A percentile compares a stretch with the other conserved stretches of the same genome.
Evolutionary conservation across 768 basidiomycete genomes (phyloP).

Genomic region (Lyophyllum shimeji): DNA sequence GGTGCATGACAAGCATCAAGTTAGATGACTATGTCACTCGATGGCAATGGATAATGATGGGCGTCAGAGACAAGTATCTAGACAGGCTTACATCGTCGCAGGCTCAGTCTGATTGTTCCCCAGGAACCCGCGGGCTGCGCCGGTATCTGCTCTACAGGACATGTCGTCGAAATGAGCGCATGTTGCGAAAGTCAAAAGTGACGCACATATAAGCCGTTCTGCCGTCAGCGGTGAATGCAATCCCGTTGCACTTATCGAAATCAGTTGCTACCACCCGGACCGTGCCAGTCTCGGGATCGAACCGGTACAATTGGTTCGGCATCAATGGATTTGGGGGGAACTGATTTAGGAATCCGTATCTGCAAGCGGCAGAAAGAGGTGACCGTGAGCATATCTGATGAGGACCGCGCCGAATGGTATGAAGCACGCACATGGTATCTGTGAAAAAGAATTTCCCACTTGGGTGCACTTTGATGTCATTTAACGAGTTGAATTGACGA

Average conservation of each 20-base stretch:
- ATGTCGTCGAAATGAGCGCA: not conserved
- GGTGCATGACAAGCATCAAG: not conserved
- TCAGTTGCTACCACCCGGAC: constrained; percentile 76
- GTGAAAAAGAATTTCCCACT: constrained; percentile 76
- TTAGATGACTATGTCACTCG: not conserved
- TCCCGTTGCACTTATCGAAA: constrained; percentile 73
- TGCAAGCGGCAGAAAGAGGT: constrained; percentile 20
- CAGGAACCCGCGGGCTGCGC: constrained; percentile 41
- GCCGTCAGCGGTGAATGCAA: constrained; percentile 70
- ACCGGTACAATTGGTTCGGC: constrained; percentile 77
- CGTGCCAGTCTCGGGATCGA: constrained; percentile 62
- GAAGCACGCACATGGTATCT: constrained; percentile 53
- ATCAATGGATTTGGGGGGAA: constrained; percentile 68
- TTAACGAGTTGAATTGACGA: constrained; percentile 79
- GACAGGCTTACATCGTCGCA: constrained; percentile 57
- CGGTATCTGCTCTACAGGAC: constrained; percentile 48
- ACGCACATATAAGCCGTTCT: constrained; percentile 61
- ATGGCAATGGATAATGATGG: not conserved
- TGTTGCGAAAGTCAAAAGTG: not conserved
- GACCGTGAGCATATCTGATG: not conserved
- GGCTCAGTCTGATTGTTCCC: constrained; percentile 58
- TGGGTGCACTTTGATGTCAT: constrained; percentile 76
- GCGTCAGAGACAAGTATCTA: not conserved
- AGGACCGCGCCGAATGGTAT: not conserved
- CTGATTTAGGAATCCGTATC: constrained; percentile 62